Evolutionary conservation across 371 early-diverging fungal genomes (phyloP), one percentile per base, ranked within the genome.

Genomic region (Cokeromyces recurvatus): DNA sequence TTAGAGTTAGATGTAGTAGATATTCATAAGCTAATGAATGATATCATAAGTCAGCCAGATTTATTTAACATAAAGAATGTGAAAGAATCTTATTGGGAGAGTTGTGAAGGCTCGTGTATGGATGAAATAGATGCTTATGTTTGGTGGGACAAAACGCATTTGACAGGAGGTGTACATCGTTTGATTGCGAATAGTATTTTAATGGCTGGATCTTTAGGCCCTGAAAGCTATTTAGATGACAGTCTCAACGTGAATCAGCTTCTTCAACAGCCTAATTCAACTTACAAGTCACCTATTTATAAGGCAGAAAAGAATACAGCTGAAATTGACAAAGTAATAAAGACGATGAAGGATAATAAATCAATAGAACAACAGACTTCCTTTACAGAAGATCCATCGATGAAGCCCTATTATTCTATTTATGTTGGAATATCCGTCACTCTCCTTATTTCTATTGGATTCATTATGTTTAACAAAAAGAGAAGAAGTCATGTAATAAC

Each of bases 121-220:
- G 68, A 70, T 38, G 48, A 55, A 8, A 35, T 64, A 1, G 57
- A 74, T 25, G 46, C 48, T 2, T 74, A 68, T 46, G 51, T 74
- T 8, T 74, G 74, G 74, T 74, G 74, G 74, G 74, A 74, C 43
- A 59, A 55, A 25, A 48, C 51, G 5, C 71, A 74, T 48, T 40
- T 70, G 51, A 68, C 74, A 48, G 74, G 74, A 40, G 71, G 68
- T 16, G 55, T 63, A 5, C 70, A 70, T 55, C 70, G 66, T 11
- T 37, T 63, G 34, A 61, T 74, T 43, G 70, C 74, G 23, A 63
- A 69, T 24, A 66, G 61, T 21, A 65, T 74, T 20, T 46, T 68
- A 19, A 40, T 53, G 38, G 61, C 64, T 6, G 59, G 62, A 1
- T 68, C 74, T 0, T 40, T 69, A 4, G 63, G 62, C 21, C 50